Conservation (phyloP, 768 basidiomycete genomes). For the Chalciporus piperatus region DNA sequence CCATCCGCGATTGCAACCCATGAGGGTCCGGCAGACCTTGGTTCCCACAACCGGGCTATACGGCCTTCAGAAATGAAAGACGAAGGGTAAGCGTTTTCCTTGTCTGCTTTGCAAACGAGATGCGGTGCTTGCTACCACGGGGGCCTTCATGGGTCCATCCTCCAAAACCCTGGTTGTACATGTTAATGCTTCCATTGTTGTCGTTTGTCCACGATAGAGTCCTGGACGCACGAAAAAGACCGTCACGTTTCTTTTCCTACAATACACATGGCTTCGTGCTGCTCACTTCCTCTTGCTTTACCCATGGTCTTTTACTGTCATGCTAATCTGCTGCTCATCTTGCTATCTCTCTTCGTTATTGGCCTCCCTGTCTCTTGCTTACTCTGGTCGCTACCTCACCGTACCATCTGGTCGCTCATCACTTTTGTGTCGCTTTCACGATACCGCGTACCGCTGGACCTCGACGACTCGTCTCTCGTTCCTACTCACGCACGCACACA, state of each 20-base stretch:
- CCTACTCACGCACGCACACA: conserved; percentile 17
- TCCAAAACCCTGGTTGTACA: conserved; percentile 11
- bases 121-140: conserved; percentile 12
- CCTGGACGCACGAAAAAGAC: conserved; percentile 22
- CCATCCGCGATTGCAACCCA: conserved; percentile 36
- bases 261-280: conserved; percentile 16
- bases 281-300: conserved; percentile 14
- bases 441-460: conserved; percentile 38
- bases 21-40: conserved; percentile 30
- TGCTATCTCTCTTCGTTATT: conserved; percentile 27
- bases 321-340: conserved; percentile 28
- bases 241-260: conserved; percentile 10
- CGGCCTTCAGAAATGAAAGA: conserved; percentile 77
- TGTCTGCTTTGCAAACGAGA: conserved; percentile 9
- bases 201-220: conserved; percentile 22
- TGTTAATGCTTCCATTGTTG: conserved; percentile 10
- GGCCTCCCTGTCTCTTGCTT: conserved; percentile 29
- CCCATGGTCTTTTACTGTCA: conserved; percentile 21
- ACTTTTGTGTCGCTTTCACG: conserved; percentile 32
- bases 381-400: conserved; percentile 32
- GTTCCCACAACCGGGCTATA: conserved; percentile 49
- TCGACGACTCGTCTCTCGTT: conserved; percentile 27
- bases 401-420: conserved; percentile 35
- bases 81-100: conserved; percentile 64
- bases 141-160: conserved; percentile 7